Percentiles rank a stretch among this genome's conserved stretches.
Evolutionary conservation across 2,329 filamentous ascomycete species (phyloP).

Genomic region (Trichoderma sp.): DNA sequence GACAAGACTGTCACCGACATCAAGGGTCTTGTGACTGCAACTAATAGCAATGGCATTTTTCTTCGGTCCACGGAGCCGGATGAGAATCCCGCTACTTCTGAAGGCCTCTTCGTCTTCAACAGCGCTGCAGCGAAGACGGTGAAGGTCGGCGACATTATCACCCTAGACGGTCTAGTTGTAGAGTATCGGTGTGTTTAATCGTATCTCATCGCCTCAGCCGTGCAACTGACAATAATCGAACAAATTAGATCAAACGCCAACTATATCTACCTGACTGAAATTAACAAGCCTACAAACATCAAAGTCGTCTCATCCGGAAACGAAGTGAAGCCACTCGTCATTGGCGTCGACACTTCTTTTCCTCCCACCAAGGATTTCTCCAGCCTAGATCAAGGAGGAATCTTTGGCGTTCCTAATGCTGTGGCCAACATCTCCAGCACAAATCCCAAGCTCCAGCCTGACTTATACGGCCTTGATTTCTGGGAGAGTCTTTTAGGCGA

Average conservation of each 20-base stretch:
- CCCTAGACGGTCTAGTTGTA: constrained; percentile 56
- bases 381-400: constrained; percentile 61
- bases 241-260: constrained; percentile 46
- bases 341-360: constrained; percentile 55
- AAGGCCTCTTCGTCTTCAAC: constrained; percentile 65
- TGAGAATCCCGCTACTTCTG: constrained; percentile 55
- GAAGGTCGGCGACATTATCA: constrained; percentile 61
- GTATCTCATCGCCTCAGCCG: no score
- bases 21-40: constrained; percentile 63
- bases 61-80: constrained; percentile 60
- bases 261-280: constrained; percentile 64
- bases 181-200: constrained; percentile 50
- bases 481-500: constrained; percentile 70
- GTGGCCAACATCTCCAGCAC: constrained; percentile 52
- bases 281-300: constrained; percentile 55
- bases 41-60: constrained; percentile 61
- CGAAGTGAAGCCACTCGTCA: constrained; percentile 54
- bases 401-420: constrained; percentile 65
- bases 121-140: constrained; percentile 49
- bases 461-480: constrained; percentile 66
- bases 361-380: constrained; percentile 63
- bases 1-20: constrained; percentile 57
- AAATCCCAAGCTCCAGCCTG: constrained; percentile 62
- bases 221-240: neutral
- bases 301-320: constrained; percentile 53